Evolutionary conservation across 2,329 filamentous ascomycete species (phyloP), one percentile per base, ranked within the genome.

Genomic region (Colletotrichum sansevieriae): DNA sequence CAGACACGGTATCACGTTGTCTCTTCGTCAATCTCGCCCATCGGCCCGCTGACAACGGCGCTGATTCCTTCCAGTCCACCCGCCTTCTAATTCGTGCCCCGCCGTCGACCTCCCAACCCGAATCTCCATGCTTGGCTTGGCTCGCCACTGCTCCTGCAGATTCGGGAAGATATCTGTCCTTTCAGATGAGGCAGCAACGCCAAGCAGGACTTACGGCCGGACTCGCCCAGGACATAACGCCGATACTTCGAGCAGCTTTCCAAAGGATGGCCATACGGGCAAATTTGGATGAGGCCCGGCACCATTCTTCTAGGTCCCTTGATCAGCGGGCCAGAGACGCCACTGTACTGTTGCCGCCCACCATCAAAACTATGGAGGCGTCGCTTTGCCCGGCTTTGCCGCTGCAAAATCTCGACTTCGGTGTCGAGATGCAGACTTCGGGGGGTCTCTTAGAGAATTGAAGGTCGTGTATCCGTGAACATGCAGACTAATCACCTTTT

Each of bases 21-120:
- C 37, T 25, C 49, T 10, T 65, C 47, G 61, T 68, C 37, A 60
- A 65, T 64, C 65, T 68, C 39, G 55, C 47, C 47, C 29, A 47
- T 20, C 51, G 11, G 35, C 41, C 60, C 39, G 18, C 41, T 44
- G 22, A n/a, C 20, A 43, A 55, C 54, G 33, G 29, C 62, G 46
- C 25, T 39, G 37, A 39, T 41, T 68, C 37, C 35, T 52, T 25
- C 43, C 20, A 37, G 47, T 22, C 44, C 43, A 64, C 47, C n/a
- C 46, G 29, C 8, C 29, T 37, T 13, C 25, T 25, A 6, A 37
- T 35, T 18, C 33, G 9, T 11, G 35, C 58, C 58, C 41, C 43
- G 49, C 33, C n/a, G 12, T 29, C 46, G 20, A 49, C 4, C 33
- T 29, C 29, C 5, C 6, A 29, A 46, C 37, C 55, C 55, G 65